Evolutionary conservation across 129 eudicot genomes (phyloP).

Genomic region (Rutidosis leptorrhynchoides): DNA sequence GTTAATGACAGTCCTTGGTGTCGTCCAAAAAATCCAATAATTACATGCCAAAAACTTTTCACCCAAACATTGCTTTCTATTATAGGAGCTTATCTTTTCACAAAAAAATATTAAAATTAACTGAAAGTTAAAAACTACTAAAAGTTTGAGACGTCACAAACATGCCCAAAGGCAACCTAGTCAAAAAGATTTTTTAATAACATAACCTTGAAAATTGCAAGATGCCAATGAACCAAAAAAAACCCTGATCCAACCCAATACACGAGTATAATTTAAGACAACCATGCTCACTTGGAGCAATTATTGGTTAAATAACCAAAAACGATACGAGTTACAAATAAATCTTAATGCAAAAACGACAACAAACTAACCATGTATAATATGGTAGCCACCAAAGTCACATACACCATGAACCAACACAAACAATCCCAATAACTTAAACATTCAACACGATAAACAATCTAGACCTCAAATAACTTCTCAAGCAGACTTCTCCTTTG

Average conservation of each 20-base stretch:
- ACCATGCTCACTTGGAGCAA: neutral
- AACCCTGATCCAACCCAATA: neutral
- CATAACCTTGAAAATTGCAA: neutral
- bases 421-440: slow-evolving; percentile 20
- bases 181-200: neutral
- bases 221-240: neutral
- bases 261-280: neutral
- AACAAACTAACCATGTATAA: slow-evolving; percentile 15
- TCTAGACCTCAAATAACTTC: slow-evolving; percentile 8
- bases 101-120: no score
- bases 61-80: no score
- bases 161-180: no score
- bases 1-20: no score
- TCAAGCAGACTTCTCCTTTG: slow-evolving; percentile 64
- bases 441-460: slow-evolving; percentile 19
- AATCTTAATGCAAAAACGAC: slow-evolving; percentile 10
- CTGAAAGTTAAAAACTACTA: no score
- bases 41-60: no score
- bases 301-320: slow-evolving; percentile 4
- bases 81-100: no score
- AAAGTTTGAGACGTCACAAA: no score
- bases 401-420: slow-evolving; percentile 15
- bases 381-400: slow-evolving; percentile 11
- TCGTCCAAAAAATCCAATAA: no score
- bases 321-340: neutral